phyloP scores from a whole-genome alignment of 2,329 filamentous ascomycete species.

The Aspergillus neoniger region DNA sequence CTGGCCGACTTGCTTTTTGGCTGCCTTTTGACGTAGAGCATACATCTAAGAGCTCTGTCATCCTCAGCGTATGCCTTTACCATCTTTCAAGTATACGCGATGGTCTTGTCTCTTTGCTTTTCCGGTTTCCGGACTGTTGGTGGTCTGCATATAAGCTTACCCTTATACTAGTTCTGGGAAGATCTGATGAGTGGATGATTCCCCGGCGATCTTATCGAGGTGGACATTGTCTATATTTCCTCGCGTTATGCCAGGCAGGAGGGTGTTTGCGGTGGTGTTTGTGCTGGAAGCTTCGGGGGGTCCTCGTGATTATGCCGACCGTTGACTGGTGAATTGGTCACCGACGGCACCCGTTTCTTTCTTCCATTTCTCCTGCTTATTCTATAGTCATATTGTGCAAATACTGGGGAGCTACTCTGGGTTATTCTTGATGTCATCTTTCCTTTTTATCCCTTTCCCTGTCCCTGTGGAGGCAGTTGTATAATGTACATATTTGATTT shows the following conservation, averaged over 20 bases:
- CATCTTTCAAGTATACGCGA: constrained; percentile 6
- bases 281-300: constrained; percentile 3
- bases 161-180: neutral
- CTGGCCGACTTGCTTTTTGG: constrained; percentile 22
- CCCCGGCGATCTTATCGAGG: neutral
- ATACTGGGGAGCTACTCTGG: constrained; percentile 6
- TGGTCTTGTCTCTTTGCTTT: neutral
- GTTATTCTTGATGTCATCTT: constrained; percentile 1
- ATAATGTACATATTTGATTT: constrained; percentile 27
- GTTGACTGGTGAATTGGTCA: constrained; percentile 1
- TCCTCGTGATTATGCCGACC: constrained; percentile 1
- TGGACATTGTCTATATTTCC: neutral
- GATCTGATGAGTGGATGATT: neutral
- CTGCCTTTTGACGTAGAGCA: constrained; percentile 6
- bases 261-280: constrained; percentile 9
- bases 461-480: constrained; percentile 15
- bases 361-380: constrained; percentile 2
- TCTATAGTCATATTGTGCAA: constrained; percentile 6
- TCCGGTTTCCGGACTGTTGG: neutral
- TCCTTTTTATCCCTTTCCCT: constrained; percentile 5
- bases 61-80: constrained; percentile 11
- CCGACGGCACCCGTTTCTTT: constrained; percentile 1
- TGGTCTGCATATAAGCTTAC: constrained; percentile 2
- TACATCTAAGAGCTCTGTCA: constrained; percentile 1
- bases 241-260: constrained; percentile 4